These are phyloP conservation scores for Furcasterigmium furcatum DNA, from an alignment of 2,329 filamentous ascomycete species.

Conservation along the genomic window DNA sequence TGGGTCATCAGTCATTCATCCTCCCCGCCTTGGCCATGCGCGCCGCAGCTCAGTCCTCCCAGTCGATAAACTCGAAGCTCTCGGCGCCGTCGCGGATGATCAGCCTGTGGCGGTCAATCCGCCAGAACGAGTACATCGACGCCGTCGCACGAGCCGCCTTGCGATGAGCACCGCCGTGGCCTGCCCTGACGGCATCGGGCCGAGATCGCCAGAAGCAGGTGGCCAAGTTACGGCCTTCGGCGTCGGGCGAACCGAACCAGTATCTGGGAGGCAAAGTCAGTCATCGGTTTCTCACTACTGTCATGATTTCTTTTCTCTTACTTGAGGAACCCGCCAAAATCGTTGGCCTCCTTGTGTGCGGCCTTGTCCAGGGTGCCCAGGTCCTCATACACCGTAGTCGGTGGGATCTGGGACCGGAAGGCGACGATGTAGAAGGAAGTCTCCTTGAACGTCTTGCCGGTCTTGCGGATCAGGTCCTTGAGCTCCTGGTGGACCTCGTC, in stretches of 20 bases:
- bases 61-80: conserved; percentile 61
- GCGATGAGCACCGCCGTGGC: conserved; percentile 55
- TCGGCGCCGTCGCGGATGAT: conserved; percentile 62
- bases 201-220: conserved; percentile 68
- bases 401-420: conserved; percentile 72
- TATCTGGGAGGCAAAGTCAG: conserved; percentile 51
- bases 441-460: conserved; percentile 54
- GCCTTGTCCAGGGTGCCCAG: conserved; percentile 73
- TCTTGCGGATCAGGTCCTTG: conserved; percentile 42
- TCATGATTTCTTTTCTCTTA: conserved; percentile 26
- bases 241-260: conserved; percentile 80
- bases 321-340: conserved; percentile 80
- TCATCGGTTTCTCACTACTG: background rate
- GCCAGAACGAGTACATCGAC: conserved; percentile 64
- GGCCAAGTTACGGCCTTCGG: conserved; percentile 71
- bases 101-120: conserved; percentile 68
- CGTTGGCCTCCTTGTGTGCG: conserved; percentile 76
- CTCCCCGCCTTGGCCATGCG: background rate
- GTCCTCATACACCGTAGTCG: conserved; percentile 62
- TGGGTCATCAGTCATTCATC: background rate
- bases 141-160: conserved; percentile 64
- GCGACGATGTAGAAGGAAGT: conserved; percentile 79
- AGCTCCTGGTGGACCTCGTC: conserved; percentile 56
- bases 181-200: conserved; percentile 57
- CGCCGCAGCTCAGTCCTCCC: conserved; percentile 37